These are phyloP conservation scores for Gaultheria prostrata DNA, from an alignment of 148 eudicot species.

Conservation along the genomic window DNA sequence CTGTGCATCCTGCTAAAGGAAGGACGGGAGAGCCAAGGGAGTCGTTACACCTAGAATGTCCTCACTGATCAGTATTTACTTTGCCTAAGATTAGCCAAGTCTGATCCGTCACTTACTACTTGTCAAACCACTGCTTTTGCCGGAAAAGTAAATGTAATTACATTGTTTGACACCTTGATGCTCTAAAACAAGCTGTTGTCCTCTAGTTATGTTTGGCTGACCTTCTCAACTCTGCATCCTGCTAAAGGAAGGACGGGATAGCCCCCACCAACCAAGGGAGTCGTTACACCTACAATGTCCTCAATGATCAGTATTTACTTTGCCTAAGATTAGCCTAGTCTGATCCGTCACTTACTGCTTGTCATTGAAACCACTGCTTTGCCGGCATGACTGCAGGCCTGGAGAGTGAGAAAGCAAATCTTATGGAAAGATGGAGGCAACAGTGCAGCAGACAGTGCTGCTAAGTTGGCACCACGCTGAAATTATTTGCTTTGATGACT, in stretches of 20 bases:
- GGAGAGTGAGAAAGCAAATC: no score
- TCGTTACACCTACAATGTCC: not conserved
- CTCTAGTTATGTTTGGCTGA: not conserved
- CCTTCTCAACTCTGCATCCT: not conserved
- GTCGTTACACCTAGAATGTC: not conserved
- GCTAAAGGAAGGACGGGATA: not conserved
- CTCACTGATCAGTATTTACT: not conserved
- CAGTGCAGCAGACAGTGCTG: not conserved
- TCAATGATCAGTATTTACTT: not conserved
- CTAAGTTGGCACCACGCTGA: not conserved
- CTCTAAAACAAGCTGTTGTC: not conserved
- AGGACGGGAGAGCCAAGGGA: not conserved
- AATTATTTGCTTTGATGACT: not conserved
- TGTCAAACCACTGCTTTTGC: not conserved
- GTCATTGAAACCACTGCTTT: no score
- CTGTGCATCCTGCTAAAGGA: not conserved
- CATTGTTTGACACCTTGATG: slow-evolving; percentile 5
- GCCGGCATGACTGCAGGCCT: no score
- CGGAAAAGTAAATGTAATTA: not conserved
- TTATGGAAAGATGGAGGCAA: not conserved
- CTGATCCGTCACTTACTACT: not conserved
- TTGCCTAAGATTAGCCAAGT: not conserved
- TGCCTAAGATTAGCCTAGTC: not conserved
- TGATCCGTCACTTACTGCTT: not conserved
- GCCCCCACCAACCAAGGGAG: not conserved